Evolutionary conservation across 2,329 filamentous ascomycete species (phyloP), one percentile per base, ranked within the genome.

Genomic region (Pseudonectria foliicola): DNA sequence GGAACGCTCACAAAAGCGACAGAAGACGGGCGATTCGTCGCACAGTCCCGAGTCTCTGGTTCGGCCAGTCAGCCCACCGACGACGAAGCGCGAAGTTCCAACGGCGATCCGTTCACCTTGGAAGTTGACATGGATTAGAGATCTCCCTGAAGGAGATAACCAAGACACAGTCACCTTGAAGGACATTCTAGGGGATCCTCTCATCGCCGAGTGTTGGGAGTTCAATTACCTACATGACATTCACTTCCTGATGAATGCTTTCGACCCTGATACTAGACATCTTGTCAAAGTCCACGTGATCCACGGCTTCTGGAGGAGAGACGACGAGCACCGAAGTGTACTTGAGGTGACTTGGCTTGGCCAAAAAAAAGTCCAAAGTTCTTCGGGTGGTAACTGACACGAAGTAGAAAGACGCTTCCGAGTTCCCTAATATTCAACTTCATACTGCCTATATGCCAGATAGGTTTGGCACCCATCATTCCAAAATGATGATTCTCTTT

Each of bases 401-500:
- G 6, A 10, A 15, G 10, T 23, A 87, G 80, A 67, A 78, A 54
- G 67, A 75, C 48, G 80, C 80, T 31, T 56, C 67, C 11, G 66
- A 67, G 11, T 78, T 82, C 51, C 53, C 67, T 3, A 90, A 92
- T 53, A 73, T 92, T 14, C 67, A 76, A 14, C 68, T 88, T 1
- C 78, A 88, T 41, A 67, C 73, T 12, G 86, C 87, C 0, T 86
- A 79, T 40, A 82, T 94, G 73, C 83, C 86, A 0, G 84, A 90
- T 53, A 76, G 80, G 44, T 93, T 88, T 53, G 88, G 88, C 3
- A 95, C 87, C 0, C 88, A 95, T 57, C 87, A 81, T 48, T 70
- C 83, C 10, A 92, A 94, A 60, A 92, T 94, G 84, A 75, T 94
- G 59, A 66, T 94, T n/a, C 60, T 94, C 4, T 68, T 94, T 42